A percentile compares a stretch with the other conserved stretches of the same genome.
These are phyloP conservation scores for Fusarium equiseti DNA, from an alignment of 2,329 filamentous ascomycete species.

Conservation along the genomic window DNA sequence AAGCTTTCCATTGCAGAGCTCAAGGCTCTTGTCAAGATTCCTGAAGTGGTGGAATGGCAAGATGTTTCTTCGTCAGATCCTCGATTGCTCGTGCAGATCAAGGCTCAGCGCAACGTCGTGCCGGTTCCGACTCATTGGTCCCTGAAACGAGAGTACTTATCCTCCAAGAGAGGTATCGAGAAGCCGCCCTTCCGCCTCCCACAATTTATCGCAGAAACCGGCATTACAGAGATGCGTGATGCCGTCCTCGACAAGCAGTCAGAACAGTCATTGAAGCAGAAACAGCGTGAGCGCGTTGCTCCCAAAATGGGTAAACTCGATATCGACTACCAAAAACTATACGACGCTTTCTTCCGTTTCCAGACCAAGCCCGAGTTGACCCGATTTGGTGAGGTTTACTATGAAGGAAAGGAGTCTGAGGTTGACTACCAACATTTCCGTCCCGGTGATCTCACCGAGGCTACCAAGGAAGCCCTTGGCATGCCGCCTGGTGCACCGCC, in stretches of 20 bases:
- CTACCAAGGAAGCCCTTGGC: conserved; percentile 90
- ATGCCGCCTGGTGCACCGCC: conserved; percentile 94
- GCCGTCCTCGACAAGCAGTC: conserved; percentile 96
- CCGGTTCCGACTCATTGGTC: conserved; percentile 96
- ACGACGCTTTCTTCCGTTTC: conserved; percentile 98
- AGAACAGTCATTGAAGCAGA: conserved; percentile 91
- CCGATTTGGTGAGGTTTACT: conserved; percentile 98
- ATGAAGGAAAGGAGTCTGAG: conserved; percentile 98
- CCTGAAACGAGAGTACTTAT: conserved; percentile 95
- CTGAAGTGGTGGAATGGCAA: conserved; percentile 97
- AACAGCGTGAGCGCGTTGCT: conserved; percentile 91
- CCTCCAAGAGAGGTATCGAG: conserved; percentile 95
- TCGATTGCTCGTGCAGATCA: conserved; percentile 90
- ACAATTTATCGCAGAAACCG: conserved; percentile 97
- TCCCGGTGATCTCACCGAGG: conserved; percentile 89
- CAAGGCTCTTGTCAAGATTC: conserved; percentile 89
- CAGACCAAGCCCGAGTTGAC: conserved; percentile 96
- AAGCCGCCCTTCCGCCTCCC: conserved; percentile 93
- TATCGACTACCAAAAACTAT: conserved; percentile 98
- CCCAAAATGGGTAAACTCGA: conserved; percentile 98
- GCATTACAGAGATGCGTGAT: conserved; percentile 97
- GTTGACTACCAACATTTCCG: conserved; percentile 92
- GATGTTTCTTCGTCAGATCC: conserved; percentile 93
- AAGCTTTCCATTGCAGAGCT: conserved; percentile 95
- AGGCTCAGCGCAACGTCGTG: conserved; percentile 93